Evolutionary conservation across 2,329 filamentous ascomycete genomes (phyloP), one percentile per base, ranked within the genome.

Genomic region (Mycosphaerella sp.): DNA sequence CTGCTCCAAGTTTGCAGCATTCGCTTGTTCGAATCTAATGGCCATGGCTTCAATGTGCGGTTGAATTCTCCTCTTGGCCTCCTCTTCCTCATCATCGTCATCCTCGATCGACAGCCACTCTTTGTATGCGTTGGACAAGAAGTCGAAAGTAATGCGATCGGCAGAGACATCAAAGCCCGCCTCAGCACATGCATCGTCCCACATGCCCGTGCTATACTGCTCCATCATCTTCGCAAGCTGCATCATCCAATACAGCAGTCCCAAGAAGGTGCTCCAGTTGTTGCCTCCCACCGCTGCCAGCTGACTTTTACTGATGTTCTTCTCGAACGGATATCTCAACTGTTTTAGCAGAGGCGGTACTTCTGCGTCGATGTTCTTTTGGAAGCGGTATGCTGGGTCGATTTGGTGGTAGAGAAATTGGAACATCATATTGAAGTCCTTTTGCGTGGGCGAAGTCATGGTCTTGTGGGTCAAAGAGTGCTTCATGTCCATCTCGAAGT

Each of bases 161-260:
- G 87, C 87, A 9, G 79, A 84, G 25, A 97, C 84, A 68, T 98
- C 93, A 41, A 93, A 81, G 1, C 91, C 93, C 27, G 82, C 85
- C 62, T 96, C 91, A 37, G 86, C 78, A 66, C 89, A 96, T 1
- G 89, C 90, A 46, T 95, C 86, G 59, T 96, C 89, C 68, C 95
- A 98, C 41, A 82, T 82, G 52, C 89, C 85, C 49, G 75, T 70
- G 1, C 81, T 75, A 65, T 90, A 97, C 17, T 86, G 80, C 56
- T 97, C 90, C 65, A 97, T 81, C 85, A 97, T 95, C 61, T 91
- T 85, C 4, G 89, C 88, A 45, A 98, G 75, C 70, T 97, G 90
- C 91, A 98, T 95, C 83, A 98, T 91, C 93, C 93, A 98, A 72
- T 98, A 90, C 44, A 98, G 76, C 67, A 98, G 75, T 0, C 90